A percentile compares a stretch with the other conserved stretches of the same genome.
Evolutionary conservation across 2,329 filamentous ascomycete species (phyloP).

Genomic region (Fusarium buxicola): DNA sequence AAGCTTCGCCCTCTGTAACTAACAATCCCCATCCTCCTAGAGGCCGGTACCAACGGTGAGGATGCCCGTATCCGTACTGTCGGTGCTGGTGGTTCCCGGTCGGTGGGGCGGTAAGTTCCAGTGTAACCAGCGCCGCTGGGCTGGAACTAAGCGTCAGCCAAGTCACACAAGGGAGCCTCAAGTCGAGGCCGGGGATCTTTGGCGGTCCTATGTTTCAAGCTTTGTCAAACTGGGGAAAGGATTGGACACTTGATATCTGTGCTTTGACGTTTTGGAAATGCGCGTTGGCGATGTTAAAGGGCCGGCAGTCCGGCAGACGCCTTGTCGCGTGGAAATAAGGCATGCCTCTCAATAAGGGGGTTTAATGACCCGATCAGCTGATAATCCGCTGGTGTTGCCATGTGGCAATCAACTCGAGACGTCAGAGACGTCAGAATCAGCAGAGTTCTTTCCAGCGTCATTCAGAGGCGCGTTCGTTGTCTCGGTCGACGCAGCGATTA

Average conservation of each 20-base stretch:
- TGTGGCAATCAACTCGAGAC: conserved; percentile 8
- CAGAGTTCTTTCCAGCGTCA: neutral
- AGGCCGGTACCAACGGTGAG: conserved; percentile 3
- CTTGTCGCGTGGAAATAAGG: neutral
- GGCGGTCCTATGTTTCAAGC: conserved; percentile 11
- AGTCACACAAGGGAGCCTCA: neutral
- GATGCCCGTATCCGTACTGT: neutral
- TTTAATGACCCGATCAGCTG: neutral
- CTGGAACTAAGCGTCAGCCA: neutral
- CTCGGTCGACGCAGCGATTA: neutral
- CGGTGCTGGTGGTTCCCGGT: neutral
- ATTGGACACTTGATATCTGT: neutral
- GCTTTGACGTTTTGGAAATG: conserved; percentile 4
- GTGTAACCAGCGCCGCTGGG: neutral
- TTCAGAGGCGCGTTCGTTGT: conserved; percentile 8
- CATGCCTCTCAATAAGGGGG: neutral
- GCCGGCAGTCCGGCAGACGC: too few relatives aligned
- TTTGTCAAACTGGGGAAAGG: conserved; percentile 13
- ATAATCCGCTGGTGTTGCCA: too few relatives aligned
- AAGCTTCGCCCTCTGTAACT: neutral
- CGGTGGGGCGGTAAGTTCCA: neutral
- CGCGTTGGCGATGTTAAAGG: neutral
- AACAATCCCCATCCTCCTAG: conserved; percentile 1
- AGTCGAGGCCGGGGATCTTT: neutral
- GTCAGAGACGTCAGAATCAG: neutral